Evolutionary conservation across 2,329 filamentous ascomycete genomes (phyloP).

Genomic region (Xylaria digitata): DNA sequence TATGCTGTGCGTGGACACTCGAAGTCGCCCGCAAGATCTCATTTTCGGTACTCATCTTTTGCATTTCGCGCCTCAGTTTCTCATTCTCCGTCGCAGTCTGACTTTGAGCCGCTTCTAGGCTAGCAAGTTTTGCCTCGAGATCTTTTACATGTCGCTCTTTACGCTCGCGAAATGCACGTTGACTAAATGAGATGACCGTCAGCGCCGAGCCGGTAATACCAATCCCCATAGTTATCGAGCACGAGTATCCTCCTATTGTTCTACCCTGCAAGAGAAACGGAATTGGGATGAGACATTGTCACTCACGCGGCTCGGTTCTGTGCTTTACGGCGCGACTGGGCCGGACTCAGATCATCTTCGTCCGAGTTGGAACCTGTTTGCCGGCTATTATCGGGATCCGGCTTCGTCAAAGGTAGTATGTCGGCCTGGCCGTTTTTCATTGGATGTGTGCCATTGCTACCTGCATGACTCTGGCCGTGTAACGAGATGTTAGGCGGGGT

Average conservation of each 20-base stretch:
- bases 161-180: slow-evolving; percentile 94
- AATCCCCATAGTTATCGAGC: background rate
- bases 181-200: slow-evolving; percentile 64
- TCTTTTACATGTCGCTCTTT: slow-evolving; percentile 96
- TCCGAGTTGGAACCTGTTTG: slow-evolving; percentile 64
- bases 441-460: slow-evolving; percentile 35
- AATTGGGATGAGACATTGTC: background rate
- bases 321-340: slow-evolving; percentile 69
- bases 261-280: background rate
- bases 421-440: slow-evolving; percentile 48
- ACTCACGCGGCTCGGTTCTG: slow-evolving; percentile 72
- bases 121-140: slow-evolving; percentile 84
- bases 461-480: slow-evolving; percentile 45
- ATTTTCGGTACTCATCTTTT: slow-evolving; percentile 88
- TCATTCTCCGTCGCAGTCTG: slow-evolving; percentile 85
- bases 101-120: slow-evolving; percentile 78
- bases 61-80: slow-evolving; percentile 83
- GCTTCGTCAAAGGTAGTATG: slow-evolving; percentile 52
- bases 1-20: slow-evolving; percentile 49
- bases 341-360: slow-evolving; percentile 66
- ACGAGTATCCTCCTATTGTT: background rate
- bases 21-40: slow-evolving; percentile 89
- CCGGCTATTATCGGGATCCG: slow-evolving; percentile 55
- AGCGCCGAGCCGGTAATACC: slow-evolving; percentile 11
- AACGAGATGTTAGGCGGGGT: slow-evolving; percentile 61